Percentiles rank a stretch among this genome's conserved stretches.
Evolutionary conservation across 495 filamentous ascomycete genomes (phyloP).

Genomic region (Trichodelitschia bisporula): DNA sequence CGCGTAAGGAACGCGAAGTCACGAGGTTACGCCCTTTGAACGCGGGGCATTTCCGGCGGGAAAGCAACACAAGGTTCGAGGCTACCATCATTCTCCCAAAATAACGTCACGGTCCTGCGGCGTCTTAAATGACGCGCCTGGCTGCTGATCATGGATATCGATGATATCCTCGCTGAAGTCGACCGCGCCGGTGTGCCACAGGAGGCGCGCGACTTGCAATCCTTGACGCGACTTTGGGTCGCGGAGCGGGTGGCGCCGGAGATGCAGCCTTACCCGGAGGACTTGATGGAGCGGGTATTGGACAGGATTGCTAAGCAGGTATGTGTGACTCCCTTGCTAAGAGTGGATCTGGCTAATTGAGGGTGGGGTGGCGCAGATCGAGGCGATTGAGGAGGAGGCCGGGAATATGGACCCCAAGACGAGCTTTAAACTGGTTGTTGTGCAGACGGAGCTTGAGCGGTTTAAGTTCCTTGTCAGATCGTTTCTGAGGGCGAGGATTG

Average conservation of each 20-base stretch:
- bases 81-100: too few relatives aligned
- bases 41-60: too few relatives aligned
- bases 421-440: slow-evolving; percentile 78
- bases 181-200: slow-evolving; percentile 31
- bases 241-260: slow-evolving; percentile 77
- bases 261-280: slow-evolving; percentile 40
- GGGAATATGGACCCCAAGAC: slow-evolving; percentile 61
- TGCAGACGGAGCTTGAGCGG: slow-evolving; percentile 87
- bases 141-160: slow-evolving; percentile 94
- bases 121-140: too few relatives aligned
- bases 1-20: too few relatives aligned
- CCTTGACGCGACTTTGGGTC: slow-evolving; percentile 77
- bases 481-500: slow-evolving; percentile 61
- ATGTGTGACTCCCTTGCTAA: slow-evolving; percentile 24
- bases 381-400: slow-evolving; percentile 20
- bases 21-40: too few relatives aligned
- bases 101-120: too few relatives aligned
- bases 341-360: slow-evolving; percentile 20
- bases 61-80: too few relatives aligned
- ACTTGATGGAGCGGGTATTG: slow-evolving; percentile 53
- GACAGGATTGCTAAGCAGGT: slow-evolving; percentile 47
- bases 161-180: slow-evolving; percentile 68
- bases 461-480: slow-evolving; percentile 76
- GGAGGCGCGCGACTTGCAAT: slow-evolving; percentile 52
- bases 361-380: slow-evolving; percentile 15